Base-by-base conservation (phyloP, 1,139 yeast genomes). In the Blastobotrys capitulatus region DNA sequence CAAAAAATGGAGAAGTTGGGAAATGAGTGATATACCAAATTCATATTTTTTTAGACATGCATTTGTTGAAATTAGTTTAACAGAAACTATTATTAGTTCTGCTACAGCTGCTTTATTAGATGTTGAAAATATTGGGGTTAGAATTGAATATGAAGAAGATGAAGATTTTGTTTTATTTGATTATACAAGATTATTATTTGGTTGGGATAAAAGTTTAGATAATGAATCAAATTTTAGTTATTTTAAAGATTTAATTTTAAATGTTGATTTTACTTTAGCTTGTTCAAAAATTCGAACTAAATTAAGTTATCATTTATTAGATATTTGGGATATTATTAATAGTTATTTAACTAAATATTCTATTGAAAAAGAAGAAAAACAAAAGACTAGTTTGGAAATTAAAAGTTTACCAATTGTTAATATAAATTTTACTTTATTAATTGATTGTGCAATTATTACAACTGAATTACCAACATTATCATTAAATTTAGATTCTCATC, bases 1-100 rank as follows among this genome's bases (percentile, higher is more conserved):
- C 60, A 72, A 82, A 0, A 73, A 76, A n/a, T 90, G 97, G 97
- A 78, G 97, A 71, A 79, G 82, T 51, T 92, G 97, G 97, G 97
- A 90, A 58, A 80, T 79, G 52, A 68, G 76, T 7, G 78, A 79
- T 58, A 74, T 81, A 26, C 79, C 79, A 40, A 71, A 81, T 43
- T 76, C 82, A 47, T 76, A 72, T 47, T 59, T 56, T 16, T 70
- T 59, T 44, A 48, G 60, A 18, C 62, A 61, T 53, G 54, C 54
- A 1, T 52, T 66, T 27, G 49, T 53, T 29, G 57, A 61, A 46
- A 43, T 49, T 5, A 59, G 67, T 18, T 52, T 63, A 36, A 65
- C 58, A 22, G 68, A 65, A 25, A 57, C 63, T 7, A 54, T 66
- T 3, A 53, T 64, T 9, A 48, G 62, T 1, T 53, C 60, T 16